Evolutionary conservation across 2,329 filamentous ascomycete species (phyloP).

Genomic region (Decorospora gaudefroyi): DNA sequence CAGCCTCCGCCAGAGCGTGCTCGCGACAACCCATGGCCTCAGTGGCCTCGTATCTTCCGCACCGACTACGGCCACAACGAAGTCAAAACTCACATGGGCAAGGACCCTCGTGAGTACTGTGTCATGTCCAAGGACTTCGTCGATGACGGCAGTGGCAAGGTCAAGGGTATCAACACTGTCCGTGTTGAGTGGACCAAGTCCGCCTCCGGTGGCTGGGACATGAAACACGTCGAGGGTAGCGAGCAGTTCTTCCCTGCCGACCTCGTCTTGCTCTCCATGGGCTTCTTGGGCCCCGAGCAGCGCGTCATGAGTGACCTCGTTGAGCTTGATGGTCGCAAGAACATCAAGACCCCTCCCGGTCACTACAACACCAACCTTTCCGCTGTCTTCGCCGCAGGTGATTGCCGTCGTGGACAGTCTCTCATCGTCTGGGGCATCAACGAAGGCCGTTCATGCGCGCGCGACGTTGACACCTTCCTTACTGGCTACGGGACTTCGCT

Average conservation of each 20-base stretch:
- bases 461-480: slow-evolving; percentile 88
- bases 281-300: slow-evolving; percentile 92
- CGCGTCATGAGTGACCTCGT: slow-evolving; percentile 84
- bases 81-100: slow-evolving; percentile 93
- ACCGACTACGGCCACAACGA: slow-evolving; percentile 98
- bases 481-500: slow-evolving; percentile 74
- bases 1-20: slow-evolving; percentile 90
- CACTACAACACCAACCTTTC: slow-evolving; percentile 87
- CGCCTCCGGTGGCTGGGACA: slow-evolving; percentile 89
- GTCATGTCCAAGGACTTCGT: slow-evolving; percentile 98
- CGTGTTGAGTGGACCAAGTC: slow-evolving; percentile 96
- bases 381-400: slow-evolving; percentile 90
- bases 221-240: slow-evolving; percentile 94
- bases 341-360: slow-evolving; percentile 88
- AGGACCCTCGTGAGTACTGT: slow-evolving; percentile 94
- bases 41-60: slow-evolving; percentile 97
- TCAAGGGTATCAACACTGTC: slow-evolving; percentile 94
- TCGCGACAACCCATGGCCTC: slow-evolving; percentile 94
- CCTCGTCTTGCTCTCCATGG: slow-evolving; percentile 92
- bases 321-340: slow-evolving; percentile 90
- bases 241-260: slow-evolving; percentile 97
- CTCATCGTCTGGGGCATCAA: slow-evolving; percentile 99
- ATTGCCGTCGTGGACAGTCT: slow-evolving; percentile 92
- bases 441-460: slow-evolving; percentile 88
- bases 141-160: slow-evolving; percentile 80